phyloP scores from a whole-genome alignment of 208 protist genomes.

The Trypanosoma rangeli region DNA sequence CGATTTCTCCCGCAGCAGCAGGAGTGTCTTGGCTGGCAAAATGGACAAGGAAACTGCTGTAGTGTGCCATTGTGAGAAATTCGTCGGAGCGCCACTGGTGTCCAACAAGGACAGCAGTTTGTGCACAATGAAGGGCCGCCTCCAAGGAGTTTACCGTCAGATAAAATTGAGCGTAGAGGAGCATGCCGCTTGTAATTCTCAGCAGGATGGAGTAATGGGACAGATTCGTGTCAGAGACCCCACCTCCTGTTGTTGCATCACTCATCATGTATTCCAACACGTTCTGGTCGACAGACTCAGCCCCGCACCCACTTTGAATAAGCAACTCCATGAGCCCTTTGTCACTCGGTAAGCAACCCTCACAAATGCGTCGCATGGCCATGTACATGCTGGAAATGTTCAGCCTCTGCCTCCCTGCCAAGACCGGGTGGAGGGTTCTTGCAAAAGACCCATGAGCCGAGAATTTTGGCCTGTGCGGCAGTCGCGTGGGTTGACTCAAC shows the following conservation, averaged over 20 bases:
- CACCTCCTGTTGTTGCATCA: constrained; percentile 6
- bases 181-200: constrained; percentile 77
- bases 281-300: constrained; percentile 14
- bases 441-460: background rate
- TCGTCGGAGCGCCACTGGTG: constrained; percentile 72
- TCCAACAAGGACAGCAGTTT: constrained; percentile 66
- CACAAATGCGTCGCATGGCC: constrained; percentile 30
- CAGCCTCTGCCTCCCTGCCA: constrained; percentile 3
- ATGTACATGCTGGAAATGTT: constrained; percentile 26
- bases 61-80: constrained; percentile 71
- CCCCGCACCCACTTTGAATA: constrained; percentile 15
- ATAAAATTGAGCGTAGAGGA: constrained; percentile 78
- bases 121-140: constrained; percentile 59
- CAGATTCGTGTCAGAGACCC: constrained; percentile 7
- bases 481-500: background rate
- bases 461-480: background rate
- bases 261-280: constrained; percentile 21
- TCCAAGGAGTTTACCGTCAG: constrained; percentile 54
- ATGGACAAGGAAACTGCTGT: constrained; percentile 64
- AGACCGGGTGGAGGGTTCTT: background rate
- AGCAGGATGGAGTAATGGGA: constrained; percentile 46
- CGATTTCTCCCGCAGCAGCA: constrained; percentile 75
- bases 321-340: constrained; percentile 20
- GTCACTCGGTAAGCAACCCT: constrained; percentile 13
- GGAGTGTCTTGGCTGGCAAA: constrained; percentile 41